A percentile compares a stretch with the other conserved stretches of the same genome.
These are phyloP conservation scores for Aspergillus homomorphus DNA, from an alignment of 495 filamentous ascomycete species.

Conservation along the genomic window DNA sequence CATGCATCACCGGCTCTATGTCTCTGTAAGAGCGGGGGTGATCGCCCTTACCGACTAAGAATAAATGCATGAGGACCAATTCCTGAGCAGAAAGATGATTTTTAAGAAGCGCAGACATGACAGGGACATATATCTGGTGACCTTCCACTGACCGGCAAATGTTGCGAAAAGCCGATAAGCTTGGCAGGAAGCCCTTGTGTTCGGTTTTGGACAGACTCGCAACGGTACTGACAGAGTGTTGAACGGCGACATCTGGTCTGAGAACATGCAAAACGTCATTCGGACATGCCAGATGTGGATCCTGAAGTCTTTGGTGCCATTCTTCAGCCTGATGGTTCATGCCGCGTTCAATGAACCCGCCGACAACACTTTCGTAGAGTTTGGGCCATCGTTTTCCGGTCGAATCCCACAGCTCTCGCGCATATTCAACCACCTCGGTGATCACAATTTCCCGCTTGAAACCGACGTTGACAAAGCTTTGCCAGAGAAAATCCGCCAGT, in stretches of 20 bases:
- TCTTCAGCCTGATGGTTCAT: slow-evolving; percentile 36
- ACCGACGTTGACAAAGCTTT: slow-evolving; percentile 49
- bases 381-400: slow-evolving; percentile 42
- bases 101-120: slow-evolving; percentile 56
- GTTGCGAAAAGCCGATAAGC: slow-evolving; percentile 43
- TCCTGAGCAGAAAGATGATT: slow-evolving; percentile 41
- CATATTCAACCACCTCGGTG: slow-evolving; percentile 52
- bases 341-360: slow-evolving; percentile 39
- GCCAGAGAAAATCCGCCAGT: slow-evolving; percentile 56
- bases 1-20: slow-evolving; percentile 41
- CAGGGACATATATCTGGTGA: slow-evolving; percentile 56
- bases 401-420: slow-evolving; percentile 45
- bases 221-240: background rate
- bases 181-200: slow-evolving; percentile 15
- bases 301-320: slow-evolving; percentile 46
- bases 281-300: slow-evolving; percentile 26
- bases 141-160: slow-evolving; percentile 41
- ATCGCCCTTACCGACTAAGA: slow-evolving; percentile 49
- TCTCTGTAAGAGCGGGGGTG: slow-evolving; percentile 39
- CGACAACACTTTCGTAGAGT: slow-evolving; percentile 51
- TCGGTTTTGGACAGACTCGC: background rate
- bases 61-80: slow-evolving; percentile 59
- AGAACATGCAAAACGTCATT: slow-evolving; percentile 41
- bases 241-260: slow-evolving; percentile 21
- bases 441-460: slow-evolving; percentile 47